Conservation (phyloP, 148 eudicot species). For the Camellia japonica region DNA sequence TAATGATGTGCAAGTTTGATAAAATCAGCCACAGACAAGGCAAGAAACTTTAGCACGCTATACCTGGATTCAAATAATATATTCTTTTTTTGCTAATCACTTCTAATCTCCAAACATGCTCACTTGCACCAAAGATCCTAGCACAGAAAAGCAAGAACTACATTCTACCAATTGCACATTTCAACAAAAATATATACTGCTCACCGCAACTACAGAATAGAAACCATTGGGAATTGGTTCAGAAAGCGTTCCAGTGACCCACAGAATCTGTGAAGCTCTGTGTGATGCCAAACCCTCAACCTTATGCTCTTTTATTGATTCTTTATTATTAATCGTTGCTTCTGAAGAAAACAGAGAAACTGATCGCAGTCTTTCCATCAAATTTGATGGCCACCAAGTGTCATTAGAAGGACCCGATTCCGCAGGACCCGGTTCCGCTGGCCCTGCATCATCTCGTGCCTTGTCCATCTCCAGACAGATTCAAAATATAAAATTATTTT, state of each 20-base stretch:
- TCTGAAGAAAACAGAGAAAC: constrained; percentile 24
- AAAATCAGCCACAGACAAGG: not conserved
- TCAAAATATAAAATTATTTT: constrained; percentile 26
- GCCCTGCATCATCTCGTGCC: constrained; percentile 12
- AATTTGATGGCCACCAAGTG: constrained; percentile 25
- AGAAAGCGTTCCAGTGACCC: constrained; percentile 37
- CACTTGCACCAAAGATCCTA: not conserved
- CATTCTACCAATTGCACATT: not conserved
- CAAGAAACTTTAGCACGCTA: not conserved
- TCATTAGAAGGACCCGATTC: constrained; percentile 20
- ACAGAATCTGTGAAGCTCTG: constrained; percentile 33
- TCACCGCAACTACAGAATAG: constrained; percentile 37
- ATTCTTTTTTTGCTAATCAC: not conserved
- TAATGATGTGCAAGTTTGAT: not conserved
- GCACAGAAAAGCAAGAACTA: not conserved
- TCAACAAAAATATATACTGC: constrained; percentile 9
- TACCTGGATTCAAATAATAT: not conserved
- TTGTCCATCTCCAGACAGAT: constrained; percentile 32
- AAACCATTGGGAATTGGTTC: constrained; percentile 41
- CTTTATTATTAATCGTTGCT: constrained; percentile 19
- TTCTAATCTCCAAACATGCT: not conserved
- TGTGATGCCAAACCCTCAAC: constrained; percentile 18
- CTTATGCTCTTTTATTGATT: constrained; percentile 18
- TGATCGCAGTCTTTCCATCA: constrained; percentile 15
- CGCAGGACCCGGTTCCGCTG: constrained; percentile 5